Conservation (phyloP, 257 asterid species). For the Jasminum sambac region DNA sequence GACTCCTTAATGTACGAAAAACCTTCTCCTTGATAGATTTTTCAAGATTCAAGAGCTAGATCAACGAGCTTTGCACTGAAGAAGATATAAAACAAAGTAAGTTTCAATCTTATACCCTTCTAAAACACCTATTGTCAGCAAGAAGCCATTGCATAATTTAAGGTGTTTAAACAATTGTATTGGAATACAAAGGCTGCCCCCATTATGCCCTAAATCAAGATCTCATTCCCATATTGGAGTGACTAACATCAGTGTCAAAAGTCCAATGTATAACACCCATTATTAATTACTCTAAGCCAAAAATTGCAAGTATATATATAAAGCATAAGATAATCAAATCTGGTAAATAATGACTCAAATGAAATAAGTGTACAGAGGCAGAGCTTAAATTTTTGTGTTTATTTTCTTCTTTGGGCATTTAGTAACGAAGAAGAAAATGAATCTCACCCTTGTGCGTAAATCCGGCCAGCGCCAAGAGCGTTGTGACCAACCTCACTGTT, state of each 20-base stretch:
- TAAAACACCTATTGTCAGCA: neutral
- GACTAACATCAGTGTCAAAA: neutral
- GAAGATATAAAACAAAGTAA: neutral
- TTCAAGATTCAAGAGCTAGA: slow-evolving; percentile 82
- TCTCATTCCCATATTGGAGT: neutral
- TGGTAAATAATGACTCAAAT: neutral
- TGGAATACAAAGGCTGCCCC: neutral
- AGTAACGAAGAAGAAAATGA: slow-evolving; percentile 1
- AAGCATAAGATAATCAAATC: neutral
- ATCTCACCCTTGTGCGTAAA: slow-evolving; percentile 91
- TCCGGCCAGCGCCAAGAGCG: slow-evolving; percentile 99
- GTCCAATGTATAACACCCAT: neutral
- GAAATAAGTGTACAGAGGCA: neutral
- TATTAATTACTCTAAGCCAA: neutral
- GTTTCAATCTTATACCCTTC: neutral
- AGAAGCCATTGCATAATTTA: neutral
- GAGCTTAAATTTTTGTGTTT: slow-evolving; percentile 1
- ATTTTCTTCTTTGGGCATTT: neutral
- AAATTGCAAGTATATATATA: neutral
- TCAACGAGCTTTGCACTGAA: slow-evolving; percentile 91
- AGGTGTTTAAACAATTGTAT: neutral
- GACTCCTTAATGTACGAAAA: slow-evolving; percentile 67
- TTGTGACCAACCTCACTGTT: slow-evolving; percentile 97
- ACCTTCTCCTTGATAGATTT: slow-evolving; percentile 78
- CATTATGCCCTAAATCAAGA: neutral